Percentiles rank a stretch among this genome's conserved stretches.
Conservation (phyloP, 768 basidiomycete species). For the Mycena leptocephala region DNA sequence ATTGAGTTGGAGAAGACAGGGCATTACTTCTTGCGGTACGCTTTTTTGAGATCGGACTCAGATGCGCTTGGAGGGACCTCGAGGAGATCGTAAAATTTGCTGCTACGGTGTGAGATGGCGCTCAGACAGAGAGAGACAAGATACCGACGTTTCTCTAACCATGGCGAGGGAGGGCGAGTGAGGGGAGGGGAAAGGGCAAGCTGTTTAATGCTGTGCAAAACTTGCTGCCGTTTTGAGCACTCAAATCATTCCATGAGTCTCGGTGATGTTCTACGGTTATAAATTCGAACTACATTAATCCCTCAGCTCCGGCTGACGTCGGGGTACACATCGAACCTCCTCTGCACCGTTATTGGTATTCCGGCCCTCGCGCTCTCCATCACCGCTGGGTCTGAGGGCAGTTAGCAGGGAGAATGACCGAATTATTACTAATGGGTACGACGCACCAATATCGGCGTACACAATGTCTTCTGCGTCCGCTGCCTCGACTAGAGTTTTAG, state of each 20-base stretch:
- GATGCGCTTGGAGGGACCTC: conserved; percentile 86
- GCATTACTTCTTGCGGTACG: conserved; percentile 92
- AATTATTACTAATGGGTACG: not conserved
- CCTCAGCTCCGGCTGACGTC: conserved; percentile 68
- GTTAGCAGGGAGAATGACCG: not conserved
- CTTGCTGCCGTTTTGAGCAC: conserved; percentile 5
- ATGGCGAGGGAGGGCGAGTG: conserved; percentile 52
- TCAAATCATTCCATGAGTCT: conserved; percentile 11
- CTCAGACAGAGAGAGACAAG: conserved; percentile 4
- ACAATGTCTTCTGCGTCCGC: conserved; percentile 86
- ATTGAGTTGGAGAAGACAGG: conserved; percentile 11
- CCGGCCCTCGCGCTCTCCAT: conserved; percentile 81
- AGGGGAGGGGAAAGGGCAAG: conserved; percentile 29
- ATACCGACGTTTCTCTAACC: conserved; percentile 80
- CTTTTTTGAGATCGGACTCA: conserved; percentile 93
- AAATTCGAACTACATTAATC: not conserved
- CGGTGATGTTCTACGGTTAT: conserved; percentile 7
- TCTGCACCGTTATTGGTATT: conserved; percentile 93
- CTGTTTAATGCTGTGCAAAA: conserved; percentile 18
- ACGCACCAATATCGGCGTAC: conserved; percentile 86
- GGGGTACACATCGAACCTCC: conserved; percentile 93
- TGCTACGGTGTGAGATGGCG: conserved; percentile 47
- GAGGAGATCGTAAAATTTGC: conserved; percentile 94
- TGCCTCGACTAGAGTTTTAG: conserved; percentile 80
- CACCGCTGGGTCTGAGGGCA: conserved; percentile 62